Conservation (phyloP, 2,329 filamentous ascomycete genomes). For the Bipolaris cookei region DNA sequence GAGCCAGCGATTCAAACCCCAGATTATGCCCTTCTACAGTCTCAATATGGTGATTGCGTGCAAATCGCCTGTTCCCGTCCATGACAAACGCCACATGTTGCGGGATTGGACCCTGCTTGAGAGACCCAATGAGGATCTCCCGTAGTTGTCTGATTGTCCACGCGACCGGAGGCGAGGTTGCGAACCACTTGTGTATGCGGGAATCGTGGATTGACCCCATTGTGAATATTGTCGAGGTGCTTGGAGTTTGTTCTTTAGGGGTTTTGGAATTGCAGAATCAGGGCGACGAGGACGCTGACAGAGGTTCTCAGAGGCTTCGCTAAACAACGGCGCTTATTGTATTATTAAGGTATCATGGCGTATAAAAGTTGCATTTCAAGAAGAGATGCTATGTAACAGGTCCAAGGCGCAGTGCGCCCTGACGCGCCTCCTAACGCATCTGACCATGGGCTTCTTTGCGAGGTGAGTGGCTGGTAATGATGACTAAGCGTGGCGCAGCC, state of each 20-base stretch:
- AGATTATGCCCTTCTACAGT: constrained; percentile 95
- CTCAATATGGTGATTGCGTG: constrained; percentile 88
- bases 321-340: constrained; percentile 5
- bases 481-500: constrained; percentile 24
- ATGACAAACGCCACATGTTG: constrained; percentile 99
- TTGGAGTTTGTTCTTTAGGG: constrained; percentile 17
- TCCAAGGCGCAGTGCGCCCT: constrained; percentile 39
- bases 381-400: constrained; percentile 40
- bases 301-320: background rate
- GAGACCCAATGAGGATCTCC: constrained; percentile 83
- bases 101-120: constrained; percentile 89
- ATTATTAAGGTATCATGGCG: constrained; percentile 22
- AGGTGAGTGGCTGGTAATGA: constrained; percentile 13
- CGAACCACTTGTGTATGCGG: constrained; percentile 73
- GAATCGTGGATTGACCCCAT: constrained; percentile 64
- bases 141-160: constrained; percentile 81
- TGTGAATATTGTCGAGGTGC: constrained; percentile 25
- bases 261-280: constrained; percentile 13
- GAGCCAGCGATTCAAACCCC: constrained; percentile 92
- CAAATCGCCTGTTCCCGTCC: constrained; percentile 96
- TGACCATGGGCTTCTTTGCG: constrained; percentile 21
- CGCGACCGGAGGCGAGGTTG: constrained; percentile 89
- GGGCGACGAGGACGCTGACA: background rate
- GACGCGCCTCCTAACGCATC: constrained; percentile 39
- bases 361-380: constrained; percentile 34